Percentiles rank a stretch among this genome's conserved stretches.
phyloP scores from a whole-genome alignment of 331 rosid species.

The Quercus lobata region DNA sequence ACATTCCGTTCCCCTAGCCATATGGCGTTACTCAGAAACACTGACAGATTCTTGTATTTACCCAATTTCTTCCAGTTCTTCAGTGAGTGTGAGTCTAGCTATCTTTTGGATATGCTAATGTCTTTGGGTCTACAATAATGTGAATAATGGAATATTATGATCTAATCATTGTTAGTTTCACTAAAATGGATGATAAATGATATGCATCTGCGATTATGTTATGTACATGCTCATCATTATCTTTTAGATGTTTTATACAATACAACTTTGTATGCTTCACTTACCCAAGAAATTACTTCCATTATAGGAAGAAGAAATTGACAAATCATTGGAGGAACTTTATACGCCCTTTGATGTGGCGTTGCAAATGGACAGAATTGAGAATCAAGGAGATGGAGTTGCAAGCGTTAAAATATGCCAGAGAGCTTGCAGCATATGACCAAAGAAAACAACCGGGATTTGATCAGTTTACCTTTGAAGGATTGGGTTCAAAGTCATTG shows the following conservation, averaged over 20 bases:
- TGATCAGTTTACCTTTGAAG: conserved; percentile 38
- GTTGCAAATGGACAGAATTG: conserved; percentile 86
- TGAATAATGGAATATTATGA: not conserved
- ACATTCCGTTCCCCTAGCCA: too few relatives aligned
- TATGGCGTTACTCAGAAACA: not conserved
- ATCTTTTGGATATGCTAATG: not conserved
- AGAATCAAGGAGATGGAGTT: conserved; percentile 67
- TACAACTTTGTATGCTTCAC: conserved; percentile 19
- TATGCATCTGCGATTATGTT: not conserved
- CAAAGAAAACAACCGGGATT: conserved; percentile 35
- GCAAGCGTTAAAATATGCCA: conserved; percentile 50
- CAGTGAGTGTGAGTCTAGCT: not conserved
- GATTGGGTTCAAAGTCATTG: conserved; percentile 58
- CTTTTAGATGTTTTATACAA: conserved; percentile 3
- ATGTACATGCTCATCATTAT: not conserved
- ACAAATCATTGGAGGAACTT: conserved; percentile 86
- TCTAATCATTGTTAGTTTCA: not conserved
- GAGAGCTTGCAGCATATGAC: conserved; percentile 53
- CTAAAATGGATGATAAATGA: not conserved
- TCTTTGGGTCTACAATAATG: not conserved
- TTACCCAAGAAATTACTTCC: conserved; percentile 2
- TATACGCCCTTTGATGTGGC: conserved; percentile 85
- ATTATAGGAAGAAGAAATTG: conserved; percentile 71
- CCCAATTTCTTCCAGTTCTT: not conserved
- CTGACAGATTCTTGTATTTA: not conserved